Evolutionary conservation across 2,329 filamentous ascomycete genomes (phyloP).

Genomic region (Didymella glomerata): DNA sequence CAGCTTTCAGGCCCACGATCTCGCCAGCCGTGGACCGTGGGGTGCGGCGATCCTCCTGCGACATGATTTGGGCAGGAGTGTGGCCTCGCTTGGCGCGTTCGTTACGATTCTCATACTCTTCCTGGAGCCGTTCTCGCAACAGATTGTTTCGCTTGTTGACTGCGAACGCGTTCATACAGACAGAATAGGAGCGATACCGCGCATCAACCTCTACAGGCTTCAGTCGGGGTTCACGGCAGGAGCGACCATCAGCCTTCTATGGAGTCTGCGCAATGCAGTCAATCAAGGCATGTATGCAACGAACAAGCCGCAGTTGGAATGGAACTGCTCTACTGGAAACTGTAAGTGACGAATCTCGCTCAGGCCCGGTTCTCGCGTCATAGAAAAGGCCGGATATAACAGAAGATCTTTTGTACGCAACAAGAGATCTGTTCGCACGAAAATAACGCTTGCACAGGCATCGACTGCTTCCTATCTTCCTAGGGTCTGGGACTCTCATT

Average conservation of each 20-base stretch:
- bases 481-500: too few relatives aligned
- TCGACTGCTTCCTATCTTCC: too few relatives aligned
- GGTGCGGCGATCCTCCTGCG: conserved; percentile 8
- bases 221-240: neutral
- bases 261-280: conserved; percentile 9
- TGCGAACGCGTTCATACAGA: conserved; percentile 6
- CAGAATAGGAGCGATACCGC: conserved; percentile 2
- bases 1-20: conserved; percentile 14
- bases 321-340: conserved; percentile 20
- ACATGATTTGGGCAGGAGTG: conserved; percentile 4
- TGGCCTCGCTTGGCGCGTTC: conserved; percentile 11
- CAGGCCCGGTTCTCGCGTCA: too few relatives aligned
- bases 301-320: conserved; percentile 13
- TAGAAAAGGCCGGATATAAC: too few relatives aligned
- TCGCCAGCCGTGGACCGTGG: conserved; percentile 21
- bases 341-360: neutral
- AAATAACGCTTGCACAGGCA: neutral
- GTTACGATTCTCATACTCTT: conserved; percentile 11
- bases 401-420: too few relatives aligned
- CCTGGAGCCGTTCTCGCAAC: conserved; percentile 19
- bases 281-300: conserved; percentile 17
- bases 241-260: conserved; percentile 2
- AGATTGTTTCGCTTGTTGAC: conserved; percentile 12
- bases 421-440: too few relatives aligned
- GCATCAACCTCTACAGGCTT: conserved; percentile 11